Evolutionary conservation across 192 early-diverging fungal species (phyloP), one percentile per base, ranked within the genome.

Genomic region (Coemansia sp.): DNA sequence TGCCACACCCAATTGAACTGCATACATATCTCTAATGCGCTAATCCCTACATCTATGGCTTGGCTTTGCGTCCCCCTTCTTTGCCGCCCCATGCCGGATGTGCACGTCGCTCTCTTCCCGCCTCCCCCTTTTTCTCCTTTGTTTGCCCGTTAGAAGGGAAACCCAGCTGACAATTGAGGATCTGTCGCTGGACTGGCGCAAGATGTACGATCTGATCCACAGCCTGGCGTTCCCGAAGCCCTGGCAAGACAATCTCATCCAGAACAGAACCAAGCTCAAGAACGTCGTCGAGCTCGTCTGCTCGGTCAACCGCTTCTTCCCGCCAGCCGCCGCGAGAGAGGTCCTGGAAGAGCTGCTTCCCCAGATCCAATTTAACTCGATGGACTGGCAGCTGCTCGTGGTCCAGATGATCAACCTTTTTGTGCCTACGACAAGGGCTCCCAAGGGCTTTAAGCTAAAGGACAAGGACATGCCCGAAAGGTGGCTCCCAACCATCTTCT

Each of bases 401-500:
- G 78, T 85, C 0, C 86, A 89, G 62, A 53, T 80, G 63, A 63
- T 95, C 20, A 72, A 69, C 30, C 75, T 89, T 4, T 91, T 94
- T 60, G 70, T 95, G 24, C 92, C 94, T 4, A 86, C 85, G 0
- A 58, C 61, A 9, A 47, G 35, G 24, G 24, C 53, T 18, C 57
- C 52, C 19, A 7, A 20, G 27, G 53, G 30, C 19, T 29, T 42
- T 30, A 6, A 9, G 24, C 48, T 57, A 72, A 32, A 32, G 42
- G 27, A 32, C 63, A n/a, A 60, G 53, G 52, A 68, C 70, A 71
- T 75, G 30, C 83, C 85, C 10, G 72, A 80, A 52, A 72, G 71
- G 7, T 93, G 92, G 86, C 67, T 96, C 24, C 91, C 92, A 23
- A 91, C 89, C 9, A 65, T 94, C 9, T 94, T 97, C 62, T 82